Evolutionary conservation across 2,329 filamentous ascomycete genomes (phyloP).

Genomic region (Grosmannia huntii): DNA sequence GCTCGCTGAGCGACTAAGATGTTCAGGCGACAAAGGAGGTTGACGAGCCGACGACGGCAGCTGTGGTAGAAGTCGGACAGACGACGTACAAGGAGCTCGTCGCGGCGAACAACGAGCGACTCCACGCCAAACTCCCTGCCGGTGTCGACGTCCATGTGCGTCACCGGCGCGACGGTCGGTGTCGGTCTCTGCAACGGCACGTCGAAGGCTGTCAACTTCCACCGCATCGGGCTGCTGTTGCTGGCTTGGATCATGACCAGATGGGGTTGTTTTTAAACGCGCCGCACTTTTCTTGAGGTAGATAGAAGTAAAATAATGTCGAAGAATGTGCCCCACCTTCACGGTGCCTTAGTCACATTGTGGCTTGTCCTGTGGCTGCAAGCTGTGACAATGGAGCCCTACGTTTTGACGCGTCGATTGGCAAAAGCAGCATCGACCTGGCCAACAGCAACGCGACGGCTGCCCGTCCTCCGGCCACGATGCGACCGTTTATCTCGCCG

Average conservation of each 20-base stretch:
- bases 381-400: too few relatives aligned
- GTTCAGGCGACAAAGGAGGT: conserved; percentile 8
- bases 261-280: conserved; percentile 42
- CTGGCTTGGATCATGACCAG: conserved; percentile 54
- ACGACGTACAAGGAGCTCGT: conserved; percentile 50
- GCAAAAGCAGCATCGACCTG: too few relatives aligned
- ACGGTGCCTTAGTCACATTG: too few relatives aligned
- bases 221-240: conserved; percentile 55
- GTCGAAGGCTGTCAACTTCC: conserved; percentile 61
- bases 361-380: too few relatives aligned
- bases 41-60: conserved; percentile 19
- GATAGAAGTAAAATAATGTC: too few relatives aligned
- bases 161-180: conserved; percentile 66
- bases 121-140: conserved; percentile 56
- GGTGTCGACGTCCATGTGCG: conserved; percentile 68
- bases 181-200: conserved; percentile 67
- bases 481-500: conserved; percentile 11
- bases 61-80: conserved; percentile 33
- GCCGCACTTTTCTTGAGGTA: conserved; percentile 33
- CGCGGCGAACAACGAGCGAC: conserved; percentile 39
- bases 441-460: too few relatives aligned
- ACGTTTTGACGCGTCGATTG: too few relatives aligned
- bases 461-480: background rate
- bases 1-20: background rate
- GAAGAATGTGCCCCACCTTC: too few relatives aligned